Conservation (phyloP, 1,284 basidiomycete genomes). For the Boletus chippewaensis region DNA sequence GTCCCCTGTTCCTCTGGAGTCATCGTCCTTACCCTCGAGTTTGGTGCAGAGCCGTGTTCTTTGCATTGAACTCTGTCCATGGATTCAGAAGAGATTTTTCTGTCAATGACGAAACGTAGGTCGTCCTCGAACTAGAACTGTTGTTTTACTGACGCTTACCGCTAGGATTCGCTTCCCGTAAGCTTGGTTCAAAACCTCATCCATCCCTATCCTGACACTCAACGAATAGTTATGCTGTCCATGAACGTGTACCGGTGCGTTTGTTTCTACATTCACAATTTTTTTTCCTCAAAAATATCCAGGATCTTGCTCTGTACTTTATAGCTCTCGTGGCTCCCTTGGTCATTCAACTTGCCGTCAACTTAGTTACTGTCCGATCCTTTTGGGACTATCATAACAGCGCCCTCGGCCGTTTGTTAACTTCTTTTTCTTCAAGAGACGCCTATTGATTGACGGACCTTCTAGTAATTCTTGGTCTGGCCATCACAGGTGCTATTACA, state of each 20-base stretch:
- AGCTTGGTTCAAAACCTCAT: constrained; percentile 23
- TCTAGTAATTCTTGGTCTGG: constrained; percentile 66
- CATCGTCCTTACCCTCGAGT: constrained; percentile 1
- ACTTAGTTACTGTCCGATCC: constrained; percentile 64
- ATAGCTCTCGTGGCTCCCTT: constrained; percentile 68
- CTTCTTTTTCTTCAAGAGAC: constrained; percentile 14
- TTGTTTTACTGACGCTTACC: neutral
- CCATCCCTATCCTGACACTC: constrained; percentile 20
- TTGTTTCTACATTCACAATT: neutral
- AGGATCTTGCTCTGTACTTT: constrained; percentile 56
- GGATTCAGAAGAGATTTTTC: constrained; percentile 86
- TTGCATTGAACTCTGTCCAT: constrained; percentile 61
- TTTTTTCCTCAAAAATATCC: neutral
- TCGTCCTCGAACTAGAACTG: neutral
- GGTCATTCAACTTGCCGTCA: constrained; percentile 61
- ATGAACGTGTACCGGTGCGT: constrained; percentile 80
- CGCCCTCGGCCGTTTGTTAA: constrained; percentile 61
- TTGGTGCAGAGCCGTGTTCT: constrained; percentile 52
- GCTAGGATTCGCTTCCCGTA: constrained; percentile 51
- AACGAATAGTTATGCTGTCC: constrained; percentile 64
- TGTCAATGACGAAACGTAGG: constrained; percentile 70
- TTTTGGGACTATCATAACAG: constrained; percentile 88
- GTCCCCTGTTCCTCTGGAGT: constrained; percentile 26
- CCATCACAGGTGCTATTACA: constrained; percentile 76
- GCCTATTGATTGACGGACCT: neutral